Evolutionary conservation across 176 grass and related monocot species (phyloP).

Genomic region (Triticum urartu): DNA sequence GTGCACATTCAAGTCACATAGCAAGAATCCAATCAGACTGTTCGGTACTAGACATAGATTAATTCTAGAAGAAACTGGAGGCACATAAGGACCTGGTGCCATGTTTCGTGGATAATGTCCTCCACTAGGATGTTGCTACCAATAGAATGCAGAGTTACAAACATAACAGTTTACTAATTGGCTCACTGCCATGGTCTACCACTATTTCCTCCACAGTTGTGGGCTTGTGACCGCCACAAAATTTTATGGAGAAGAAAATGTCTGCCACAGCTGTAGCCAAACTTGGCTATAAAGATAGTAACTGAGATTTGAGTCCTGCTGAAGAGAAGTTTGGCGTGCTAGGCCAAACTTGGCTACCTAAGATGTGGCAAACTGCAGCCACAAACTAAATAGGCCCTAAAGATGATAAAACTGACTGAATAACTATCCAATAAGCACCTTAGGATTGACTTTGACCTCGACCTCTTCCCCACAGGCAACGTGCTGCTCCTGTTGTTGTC

Average conservation of each 20-base stretch:
- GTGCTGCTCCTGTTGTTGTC: not conserved
- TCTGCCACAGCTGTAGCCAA: not conserved
- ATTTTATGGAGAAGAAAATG: not conserved
- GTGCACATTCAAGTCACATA: not conserved
- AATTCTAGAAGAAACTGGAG: not conserved
- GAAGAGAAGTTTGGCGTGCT: not conserved
- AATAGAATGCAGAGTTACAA: not conserved
- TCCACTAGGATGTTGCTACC: not conserved
- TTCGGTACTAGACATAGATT: not conserved
- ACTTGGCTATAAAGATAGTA: not conserved
- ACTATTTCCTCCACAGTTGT: not conserved
- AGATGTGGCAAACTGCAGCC: not conserved
- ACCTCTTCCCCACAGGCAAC: slow-evolving; percentile 15
- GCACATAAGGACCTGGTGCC: not conserved
- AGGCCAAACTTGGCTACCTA: not conserved
- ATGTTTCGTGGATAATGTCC: not conserved
- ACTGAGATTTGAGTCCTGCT: not conserved
- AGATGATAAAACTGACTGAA: slow-evolving; percentile 24
- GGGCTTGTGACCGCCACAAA: not conserved
- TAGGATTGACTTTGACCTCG: slow-evolving; percentile 34
- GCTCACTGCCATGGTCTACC: not conserved
- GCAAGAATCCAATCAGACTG: not conserved
- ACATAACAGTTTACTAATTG: not conserved
- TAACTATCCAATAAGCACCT: slow-evolving; percentile 13
- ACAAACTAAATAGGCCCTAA: not conserved